A percentile compares a stretch with the other conserved stretches of the same genome.
These are phyloP conservation scores for Ophidiomyces ophidiicola DNA, from an alignment of 2,329 filamentous ascomycete genomes.

Conservation along the genomic window DNA sequence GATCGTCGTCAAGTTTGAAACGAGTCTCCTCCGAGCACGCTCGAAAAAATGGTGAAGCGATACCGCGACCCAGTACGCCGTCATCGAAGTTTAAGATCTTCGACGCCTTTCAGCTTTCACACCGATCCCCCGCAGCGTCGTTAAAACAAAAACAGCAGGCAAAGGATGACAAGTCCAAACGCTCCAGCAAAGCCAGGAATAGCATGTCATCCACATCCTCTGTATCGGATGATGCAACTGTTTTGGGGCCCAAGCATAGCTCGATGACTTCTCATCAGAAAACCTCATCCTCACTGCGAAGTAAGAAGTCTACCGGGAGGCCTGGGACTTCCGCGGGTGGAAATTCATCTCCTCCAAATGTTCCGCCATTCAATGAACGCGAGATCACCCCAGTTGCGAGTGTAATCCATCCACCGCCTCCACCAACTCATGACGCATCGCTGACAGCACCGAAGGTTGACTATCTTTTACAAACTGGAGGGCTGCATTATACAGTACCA, in stretches of 20 bases:
- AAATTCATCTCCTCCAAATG: neutral
- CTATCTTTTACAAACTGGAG: slow-evolving; percentile 82
- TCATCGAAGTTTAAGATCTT: slow-evolving; percentile 26
- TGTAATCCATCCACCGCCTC: slow-evolving; percentile 51
- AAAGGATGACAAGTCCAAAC: slow-evolving; percentile 18
- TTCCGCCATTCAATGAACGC: neutral
- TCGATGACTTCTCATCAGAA: slow-evolving; percentile 34
- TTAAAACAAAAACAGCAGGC: slow-evolving; percentile 23
- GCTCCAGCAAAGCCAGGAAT: slow-evolving; percentile 19
- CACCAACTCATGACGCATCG: slow-evolving; percentile 54
- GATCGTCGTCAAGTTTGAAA: slow-evolving; percentile 33
- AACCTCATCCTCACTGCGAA: slow-evolving; percentile 15
- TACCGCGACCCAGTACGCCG: slow-evolving; percentile 28
- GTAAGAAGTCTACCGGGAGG: slow-evolving; percentile 2
- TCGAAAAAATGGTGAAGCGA: slow-evolving; percentile 26
- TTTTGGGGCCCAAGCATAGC: slow-evolving; percentile 24
- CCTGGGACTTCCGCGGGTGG: neutral
- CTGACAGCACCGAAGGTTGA: slow-evolving; percentile 72
- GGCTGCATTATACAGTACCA: slow-evolving; percentile 58
- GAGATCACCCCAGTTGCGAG: slow-evolving; percentile 3
- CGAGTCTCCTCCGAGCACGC: slow-evolving; percentile 28
- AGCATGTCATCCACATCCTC: slow-evolving; percentile 19
- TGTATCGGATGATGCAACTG: slow-evolving; percentile 22
- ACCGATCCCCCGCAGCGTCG: slow-evolving; percentile 27
- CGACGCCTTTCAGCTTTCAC: slow-evolving; percentile 25